These are phyloP conservation scores for Quercus mongolica DNA, from an alignment of 306 rosid genomes.

Conservation along the genomic window DNA sequence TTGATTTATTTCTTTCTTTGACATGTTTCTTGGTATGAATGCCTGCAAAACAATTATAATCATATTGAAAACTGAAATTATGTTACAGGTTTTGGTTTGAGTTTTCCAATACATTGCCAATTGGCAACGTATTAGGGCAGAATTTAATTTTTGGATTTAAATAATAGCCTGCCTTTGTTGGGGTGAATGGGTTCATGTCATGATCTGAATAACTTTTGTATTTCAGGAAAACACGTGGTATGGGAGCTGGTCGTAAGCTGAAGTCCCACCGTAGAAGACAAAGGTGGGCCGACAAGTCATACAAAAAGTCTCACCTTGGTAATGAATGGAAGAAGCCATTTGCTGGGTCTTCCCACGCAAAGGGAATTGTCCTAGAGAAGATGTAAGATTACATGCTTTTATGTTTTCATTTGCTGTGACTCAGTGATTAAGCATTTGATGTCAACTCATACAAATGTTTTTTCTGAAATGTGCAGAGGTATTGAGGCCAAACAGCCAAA, in stretches of 20 bases:
- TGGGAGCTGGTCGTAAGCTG: slow-evolving; percentile 89
- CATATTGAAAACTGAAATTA: neutral
- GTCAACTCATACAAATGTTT: neutral
- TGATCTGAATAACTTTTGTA: neutral
- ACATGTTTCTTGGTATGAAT: neutral
- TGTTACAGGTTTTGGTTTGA: neutral
- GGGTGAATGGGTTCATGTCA: no score
- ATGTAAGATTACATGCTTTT: slow-evolving; percentile 36
- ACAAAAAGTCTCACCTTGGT: slow-evolving; percentile 81
- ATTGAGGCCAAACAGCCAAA: slow-evolving; percentile 91
- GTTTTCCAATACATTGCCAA: neutral
- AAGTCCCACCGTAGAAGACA: slow-evolving; percentile 70
- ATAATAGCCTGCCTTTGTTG: neutral
- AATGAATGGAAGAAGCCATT: slow-evolving; percentile 91
- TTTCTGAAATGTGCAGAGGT: slow-evolving; percentile 41
- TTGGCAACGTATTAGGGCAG: neutral
- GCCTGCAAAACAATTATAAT: neutral
- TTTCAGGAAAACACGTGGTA: slow-evolving; percentile 69
- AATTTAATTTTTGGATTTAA: neutral
- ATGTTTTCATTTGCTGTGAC: neutral
- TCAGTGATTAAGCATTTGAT: neutral
- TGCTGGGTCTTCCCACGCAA: slow-evolving; percentile 86
- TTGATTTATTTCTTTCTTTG: neutral
- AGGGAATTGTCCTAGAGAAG: slow-evolving; percentile 84
- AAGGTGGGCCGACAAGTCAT: slow-evolving; percentile 77